Conservation (phyloP, 805 yeast species). For the Gaillardinia entomophila region DNA sequence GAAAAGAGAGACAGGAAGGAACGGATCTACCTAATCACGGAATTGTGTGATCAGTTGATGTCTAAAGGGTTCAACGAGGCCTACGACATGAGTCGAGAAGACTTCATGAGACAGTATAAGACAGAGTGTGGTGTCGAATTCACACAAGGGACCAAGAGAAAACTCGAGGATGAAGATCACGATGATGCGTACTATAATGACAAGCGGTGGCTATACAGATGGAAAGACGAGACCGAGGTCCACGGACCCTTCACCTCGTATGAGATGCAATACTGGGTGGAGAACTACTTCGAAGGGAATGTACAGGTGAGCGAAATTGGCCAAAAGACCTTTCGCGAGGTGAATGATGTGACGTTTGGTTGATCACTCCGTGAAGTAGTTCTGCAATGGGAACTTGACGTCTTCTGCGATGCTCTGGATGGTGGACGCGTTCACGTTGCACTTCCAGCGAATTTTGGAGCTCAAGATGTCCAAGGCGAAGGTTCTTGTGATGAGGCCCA, state of each 20-base stretch:
- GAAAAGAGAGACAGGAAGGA: constrained; percentile 16
- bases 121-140: neutral
- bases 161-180: neutral
- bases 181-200: constrained; percentile 16
- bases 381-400: constrained; percentile 59
- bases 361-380: constrained; percentile 43
- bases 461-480: constrained; percentile 51
- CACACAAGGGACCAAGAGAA: neutral
- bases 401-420: constrained; percentile 57
- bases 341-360: constrained; percentile 17
- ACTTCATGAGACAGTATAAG: constrained; percentile 21
- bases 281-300: constrained; percentile 40
- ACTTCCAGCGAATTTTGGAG: constrained; percentile 71
- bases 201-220: constrained; percentile 44
- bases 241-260: constrained; percentile 46
- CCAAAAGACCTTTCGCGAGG: constrained; percentile 16
- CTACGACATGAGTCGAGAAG: constrained; percentile 54
- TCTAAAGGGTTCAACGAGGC: constrained; percentile 35
- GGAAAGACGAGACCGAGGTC: constrained; percentile 37
- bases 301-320: constrained; percentile 36
- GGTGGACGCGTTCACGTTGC: constrained; percentile 66
- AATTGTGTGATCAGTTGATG: constrained; percentile 39
- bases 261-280: constrained; percentile 54
- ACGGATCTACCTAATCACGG: constrained; percentile 38
- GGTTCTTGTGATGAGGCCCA: constrained; percentile 44